These are phyloP conservation scores for Coniosporium tulheliwenetii DNA, from an alignment of 2,329 filamentous ascomycete genomes.

Conservation along the genomic window DNA sequence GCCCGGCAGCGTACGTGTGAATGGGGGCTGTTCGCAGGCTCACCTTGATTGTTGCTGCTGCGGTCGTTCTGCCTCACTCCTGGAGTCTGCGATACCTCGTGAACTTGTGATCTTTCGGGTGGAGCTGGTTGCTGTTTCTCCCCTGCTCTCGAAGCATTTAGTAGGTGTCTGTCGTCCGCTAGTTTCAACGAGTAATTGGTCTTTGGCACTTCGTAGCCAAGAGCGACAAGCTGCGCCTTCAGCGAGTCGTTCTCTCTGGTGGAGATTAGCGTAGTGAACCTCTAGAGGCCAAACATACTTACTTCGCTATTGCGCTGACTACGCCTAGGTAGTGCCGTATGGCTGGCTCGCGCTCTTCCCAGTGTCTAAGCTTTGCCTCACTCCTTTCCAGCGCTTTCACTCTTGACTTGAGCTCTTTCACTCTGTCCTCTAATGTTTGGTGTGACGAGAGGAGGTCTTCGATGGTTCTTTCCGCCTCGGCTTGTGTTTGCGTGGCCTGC, in stretches of 20 bases:
- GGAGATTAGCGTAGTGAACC: constrained; percentile 2
- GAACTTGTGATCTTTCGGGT: too few relatives aligned
- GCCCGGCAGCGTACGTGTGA: not conserved
- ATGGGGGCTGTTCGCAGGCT: not conserved
- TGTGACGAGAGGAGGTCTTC: not conserved
- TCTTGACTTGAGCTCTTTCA: constrained; percentile 6
- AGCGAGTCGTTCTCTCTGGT: constrained; percentile 14
- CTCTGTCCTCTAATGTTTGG: constrained; percentile 8
- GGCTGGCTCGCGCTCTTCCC: constrained; percentile 14
- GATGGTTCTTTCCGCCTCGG: not conserved
- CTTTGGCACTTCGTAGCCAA: constrained; percentile 13
- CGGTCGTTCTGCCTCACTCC: too few relatives aligned
- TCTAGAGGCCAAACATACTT: constrained; percentile 2
- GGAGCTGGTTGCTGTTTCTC: too few relatives aligned
- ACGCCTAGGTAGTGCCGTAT: constrained; percentile 20
- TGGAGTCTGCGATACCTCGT: too few relatives aligned
- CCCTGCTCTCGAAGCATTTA: too few relatives aligned
- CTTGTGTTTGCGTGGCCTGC: not conserved
- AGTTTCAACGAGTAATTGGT: constrained; percentile 5
- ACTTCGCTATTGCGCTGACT: constrained; percentile 17
- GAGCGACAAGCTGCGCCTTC: constrained; percentile 10
- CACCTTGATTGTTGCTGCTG: too few relatives aligned
- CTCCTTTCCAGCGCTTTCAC: constrained; percentile 8
- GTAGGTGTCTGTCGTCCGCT: too few relatives aligned
- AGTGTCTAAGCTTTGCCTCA: constrained; percentile 13